A percentile compares a stretch with the other conserved stretches of the same genome.
Evolutionary conservation across 139 green algal species (phyloP).

Genomic region (Chlamydomonas sphaeroides): DNA sequence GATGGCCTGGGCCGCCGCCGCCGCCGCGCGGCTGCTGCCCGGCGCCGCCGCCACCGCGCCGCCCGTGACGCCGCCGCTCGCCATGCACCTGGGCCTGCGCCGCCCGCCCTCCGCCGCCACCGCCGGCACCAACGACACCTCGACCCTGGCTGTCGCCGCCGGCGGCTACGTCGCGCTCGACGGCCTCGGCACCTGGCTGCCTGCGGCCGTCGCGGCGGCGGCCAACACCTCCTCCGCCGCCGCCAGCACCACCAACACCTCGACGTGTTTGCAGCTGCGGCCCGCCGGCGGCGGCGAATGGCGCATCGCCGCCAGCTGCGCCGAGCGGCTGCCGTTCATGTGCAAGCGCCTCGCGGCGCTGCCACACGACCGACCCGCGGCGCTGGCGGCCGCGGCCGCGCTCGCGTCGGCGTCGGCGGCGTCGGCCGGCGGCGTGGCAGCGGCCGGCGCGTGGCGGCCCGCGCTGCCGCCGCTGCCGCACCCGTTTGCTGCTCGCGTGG

Average conservation of each 20-base stretch:
- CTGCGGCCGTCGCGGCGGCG: not conserved
- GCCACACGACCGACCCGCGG: not conserved
- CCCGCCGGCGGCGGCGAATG: not conserved
- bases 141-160: no score
- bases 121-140: not conserved
- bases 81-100: not conserved
- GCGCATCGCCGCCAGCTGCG: not conserved
- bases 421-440: not conserved
- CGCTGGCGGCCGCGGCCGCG: not conserved
- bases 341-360: conserved; percentile 26
- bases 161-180: not conserved
- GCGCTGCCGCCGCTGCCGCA: not conserved
- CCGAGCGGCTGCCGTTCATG: not conserved
- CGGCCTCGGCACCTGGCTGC: conserved; percentile 7
- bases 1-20: not conserved
- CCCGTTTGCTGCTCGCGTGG: not conserved
- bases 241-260: not conserved
- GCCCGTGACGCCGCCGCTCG: not conserved
- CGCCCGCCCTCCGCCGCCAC: not conserved
- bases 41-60: not conserved
- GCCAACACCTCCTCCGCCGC: not conserved
- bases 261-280: not conserved
- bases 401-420: not conserved
- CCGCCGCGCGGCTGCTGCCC: conserved; percentile 4
- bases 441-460: no score